These are phyloP conservation scores for Naganishia randhawae DNA, from an alignment of 768 basidiomycete species.

Conservation along the genomic window DNA sequence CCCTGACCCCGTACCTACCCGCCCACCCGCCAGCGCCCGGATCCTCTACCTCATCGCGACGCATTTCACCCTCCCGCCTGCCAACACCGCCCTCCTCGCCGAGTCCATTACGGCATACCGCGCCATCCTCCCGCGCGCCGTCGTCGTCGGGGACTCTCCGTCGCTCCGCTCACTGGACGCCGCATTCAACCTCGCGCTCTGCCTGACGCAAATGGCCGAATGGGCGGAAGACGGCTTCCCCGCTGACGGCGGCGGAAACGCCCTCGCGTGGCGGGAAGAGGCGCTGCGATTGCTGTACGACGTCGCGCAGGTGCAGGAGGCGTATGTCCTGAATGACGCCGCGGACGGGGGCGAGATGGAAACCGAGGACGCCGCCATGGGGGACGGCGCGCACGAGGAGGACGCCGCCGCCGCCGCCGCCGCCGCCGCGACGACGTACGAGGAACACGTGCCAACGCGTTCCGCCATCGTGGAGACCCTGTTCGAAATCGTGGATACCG, in stretches of 20 bases:
- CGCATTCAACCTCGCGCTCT: slow-evolving; percentile 10
- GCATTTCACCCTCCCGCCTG: background rate
- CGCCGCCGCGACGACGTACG: slow-evolving; percentile 2
- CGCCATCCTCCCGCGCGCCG: background rate
- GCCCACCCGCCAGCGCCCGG: background rate
- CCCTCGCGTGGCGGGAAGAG: background rate
- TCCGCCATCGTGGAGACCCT: slow-evolving; percentile 9
- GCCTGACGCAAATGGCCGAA: slow-evolving; percentile 8
- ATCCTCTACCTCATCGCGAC: slow-evolving; percentile 21
- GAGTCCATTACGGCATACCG: background rate
- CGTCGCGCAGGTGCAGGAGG: slow-evolving; percentile 12
- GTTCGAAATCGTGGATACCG: slow-evolving; percentile 10
- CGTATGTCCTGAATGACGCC: background rate
- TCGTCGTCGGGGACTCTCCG: too few relatives aligned
- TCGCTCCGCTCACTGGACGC: background rate
- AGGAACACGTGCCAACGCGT: slow-evolving; percentile 11
- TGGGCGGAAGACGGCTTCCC: slow-evolving; percentile 4
- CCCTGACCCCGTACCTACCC: background rate
- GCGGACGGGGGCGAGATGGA: background rate
- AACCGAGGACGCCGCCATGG: background rate
- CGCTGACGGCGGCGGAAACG: background rate
- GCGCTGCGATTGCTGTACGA: background rate
- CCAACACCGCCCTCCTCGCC: background rate
- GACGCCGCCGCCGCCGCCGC: background rate
- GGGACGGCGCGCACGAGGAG: background rate